Evolutionary conservation across 2,329 filamentous ascomycete species (phyloP), one percentile per base, ranked within the genome.

Genomic region (Leptographium radiaticola): DNA sequence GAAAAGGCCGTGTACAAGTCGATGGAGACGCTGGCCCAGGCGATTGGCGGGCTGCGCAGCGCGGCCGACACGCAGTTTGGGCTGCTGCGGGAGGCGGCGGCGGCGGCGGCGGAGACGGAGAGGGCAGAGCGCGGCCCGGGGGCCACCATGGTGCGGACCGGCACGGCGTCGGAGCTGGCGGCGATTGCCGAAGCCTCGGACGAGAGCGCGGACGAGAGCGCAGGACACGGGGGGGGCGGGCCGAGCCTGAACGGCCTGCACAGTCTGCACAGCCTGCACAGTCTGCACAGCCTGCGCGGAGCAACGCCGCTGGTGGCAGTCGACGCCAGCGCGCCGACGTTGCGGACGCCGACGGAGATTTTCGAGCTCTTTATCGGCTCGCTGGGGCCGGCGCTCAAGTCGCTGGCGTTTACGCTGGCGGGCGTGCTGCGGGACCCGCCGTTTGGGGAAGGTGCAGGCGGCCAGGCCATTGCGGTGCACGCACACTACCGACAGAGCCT

Each of bases 351-450:
- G 0, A 81, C 86, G 0, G 89, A 95, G 55, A 94, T 97, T 59
- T 97, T 97, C 65, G 83, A 89, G 12, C 76, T 90, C 6, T 98
- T 97, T 67, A 95, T 98, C 56, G 75, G 79, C 20, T 81, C 93
- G 59, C 74, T 98, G 25, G 93, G 93, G 0, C 93, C 93, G 1
- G 93, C 91, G 0, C 95, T 96, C 83, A 95, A 95, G 67, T 96
- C 91, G 0, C 71, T 98, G n/a, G 88, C 89, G 3, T 93, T 86
- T 62, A 97, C 93, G 0, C 70, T 98, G 42, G 88, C 89, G 12
- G 85, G 94, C 64, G 89, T 95, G 11, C 79, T 98, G 9, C 84
- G 88, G 52, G 89, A 95, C 57, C 77, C 94, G 1, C 89, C 90
- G 0, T 97, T 95, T 67, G 82, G 82, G 6, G 71, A 80, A 25